Conservation (phyloP, 345 rosid genomes). For the Rhodamnia argentea region DNA sequence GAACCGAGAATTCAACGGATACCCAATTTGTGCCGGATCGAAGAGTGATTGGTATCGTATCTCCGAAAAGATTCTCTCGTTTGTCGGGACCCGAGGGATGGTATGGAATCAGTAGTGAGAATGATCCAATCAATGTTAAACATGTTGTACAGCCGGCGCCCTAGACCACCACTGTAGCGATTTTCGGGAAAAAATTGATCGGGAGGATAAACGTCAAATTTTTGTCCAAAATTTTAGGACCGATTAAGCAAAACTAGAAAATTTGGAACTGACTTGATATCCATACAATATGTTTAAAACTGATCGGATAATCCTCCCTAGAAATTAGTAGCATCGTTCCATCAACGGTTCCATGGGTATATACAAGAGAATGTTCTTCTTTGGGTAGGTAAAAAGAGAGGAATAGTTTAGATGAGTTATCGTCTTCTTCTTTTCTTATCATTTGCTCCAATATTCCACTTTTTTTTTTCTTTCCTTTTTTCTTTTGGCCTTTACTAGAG, state of each 20-base stretch:
- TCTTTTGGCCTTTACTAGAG: neutral
- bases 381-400: neutral
- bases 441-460: neutral
- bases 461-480: neutral
- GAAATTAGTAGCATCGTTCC: neutral
- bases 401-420: neutral
- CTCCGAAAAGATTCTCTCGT: neutral
- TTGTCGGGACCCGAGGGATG: neutral
- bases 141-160: neutral
- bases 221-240: no score
- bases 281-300: neutral
- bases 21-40: neutral
- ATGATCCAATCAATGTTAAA: neutral
- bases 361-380: neutral
- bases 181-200: neutral
- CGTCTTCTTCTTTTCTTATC: neutral
- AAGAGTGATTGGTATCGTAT: neutral
- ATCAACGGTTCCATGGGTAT: neutral
- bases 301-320: neutral
- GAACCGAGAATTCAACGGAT: neutral
- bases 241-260: neutral
- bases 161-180: neutral
- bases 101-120: neutral
- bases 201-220: no score
- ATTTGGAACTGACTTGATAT: neutral